Evolutionary conservation across 805 yeast genomes (phyloP), one percentile per base, ranked within the genome.

Genomic region (Saccharomycopsis sp.): DNA sequence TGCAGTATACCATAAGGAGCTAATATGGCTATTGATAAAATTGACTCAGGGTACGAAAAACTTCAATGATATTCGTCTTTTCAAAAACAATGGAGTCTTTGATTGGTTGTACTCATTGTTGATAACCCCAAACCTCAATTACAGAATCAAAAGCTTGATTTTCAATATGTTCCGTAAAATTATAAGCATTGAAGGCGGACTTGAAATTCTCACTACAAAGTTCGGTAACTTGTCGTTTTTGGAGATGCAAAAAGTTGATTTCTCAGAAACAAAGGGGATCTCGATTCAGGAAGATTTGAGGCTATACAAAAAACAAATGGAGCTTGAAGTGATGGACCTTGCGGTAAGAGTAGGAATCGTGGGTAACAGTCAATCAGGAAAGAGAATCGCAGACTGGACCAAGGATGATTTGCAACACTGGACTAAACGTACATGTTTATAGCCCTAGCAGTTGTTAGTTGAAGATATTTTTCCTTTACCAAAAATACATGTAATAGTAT

Each of bases 51-150:
- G 87, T n/a, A 67, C 79, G 1, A 77, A 74, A 12, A 72, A 74
- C 14, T 67, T 68, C 8, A 64, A 66, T 5, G 96, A 90, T 66
- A 74, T 88, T 54, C 71, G 75, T 24, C 66, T 82, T 1, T 68
- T 88, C 56, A 75, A 78, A 59, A 73, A 71, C 53, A 77, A 73
- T 56, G 84, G 83, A 4, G 76, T 86, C 1, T 69, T 89, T 57
- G 97, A 90, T 62, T 83, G 90, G 84, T 61, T 81, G 1, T 63
- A 86, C 65, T 82, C 83, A 59, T 70, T 86, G 56, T 62, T 72
- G 41, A 76, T 76, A 60, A 76, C 84, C 4, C 84, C 86, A 37
- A 82, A 76, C 63, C 59, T 76, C 23, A 71, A 71, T 47, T 63
- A 71, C 34, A 73, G 72, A 47, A 62, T 82, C 46, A 75, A 74